phyloP scores from a whole-genome alignment of 2,329 filamentous ascomycete species.

The Penicillium sp. region DNA sequence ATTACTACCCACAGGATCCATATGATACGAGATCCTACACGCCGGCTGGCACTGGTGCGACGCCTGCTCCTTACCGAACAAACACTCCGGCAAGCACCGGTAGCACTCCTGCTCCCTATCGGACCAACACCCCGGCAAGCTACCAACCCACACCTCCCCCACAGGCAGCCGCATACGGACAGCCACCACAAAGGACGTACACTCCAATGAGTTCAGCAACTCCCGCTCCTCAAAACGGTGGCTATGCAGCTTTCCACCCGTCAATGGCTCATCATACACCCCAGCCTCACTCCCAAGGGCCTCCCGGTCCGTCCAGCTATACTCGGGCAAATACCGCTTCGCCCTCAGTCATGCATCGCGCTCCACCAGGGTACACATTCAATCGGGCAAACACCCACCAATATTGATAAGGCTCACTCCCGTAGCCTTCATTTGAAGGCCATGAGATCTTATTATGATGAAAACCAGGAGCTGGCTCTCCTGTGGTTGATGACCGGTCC shows the following conservation, averaged over 20 bases:
- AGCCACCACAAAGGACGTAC: constrained; percentile 13
- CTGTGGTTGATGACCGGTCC: constrained; percentile 26
- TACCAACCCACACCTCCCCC: constrained; percentile 13
- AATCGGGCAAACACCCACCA: constrained; percentile 25
- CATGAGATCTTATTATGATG: constrained; percentile 18
- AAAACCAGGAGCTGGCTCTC: constrained; percentile 29
- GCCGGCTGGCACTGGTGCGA: constrained; percentile 12
- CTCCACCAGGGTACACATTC: constrained; percentile 24
- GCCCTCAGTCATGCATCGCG: constrained; percentile 24
- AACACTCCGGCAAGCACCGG: constrained; percentile 18
- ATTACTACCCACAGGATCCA: constrained; percentile 4
- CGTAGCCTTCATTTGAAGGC: background rate
- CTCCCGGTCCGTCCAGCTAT: constrained; percentile 19
- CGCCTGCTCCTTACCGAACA: constrained; percentile 10
- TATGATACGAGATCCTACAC: constrained; percentile 11
- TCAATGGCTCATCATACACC: constrained; percentile 13
- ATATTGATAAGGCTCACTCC: constrained; percentile 9
- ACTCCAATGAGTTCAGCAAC: constrained; percentile 15
- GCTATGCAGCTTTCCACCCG: constrained; percentile 28
- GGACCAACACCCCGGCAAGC: constrained; percentile 19
- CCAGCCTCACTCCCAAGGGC: constrained; percentile 5
- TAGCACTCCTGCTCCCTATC: constrained; percentile 8
- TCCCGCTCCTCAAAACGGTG: constrained; percentile 13
- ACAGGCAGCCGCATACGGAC: constrained; percentile 2
- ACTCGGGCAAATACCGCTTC: constrained; percentile 22